Evolutionary conservation across 306 rosid genomes (phyloP).

Genomic region (Begonia fuchsioides): DNA sequence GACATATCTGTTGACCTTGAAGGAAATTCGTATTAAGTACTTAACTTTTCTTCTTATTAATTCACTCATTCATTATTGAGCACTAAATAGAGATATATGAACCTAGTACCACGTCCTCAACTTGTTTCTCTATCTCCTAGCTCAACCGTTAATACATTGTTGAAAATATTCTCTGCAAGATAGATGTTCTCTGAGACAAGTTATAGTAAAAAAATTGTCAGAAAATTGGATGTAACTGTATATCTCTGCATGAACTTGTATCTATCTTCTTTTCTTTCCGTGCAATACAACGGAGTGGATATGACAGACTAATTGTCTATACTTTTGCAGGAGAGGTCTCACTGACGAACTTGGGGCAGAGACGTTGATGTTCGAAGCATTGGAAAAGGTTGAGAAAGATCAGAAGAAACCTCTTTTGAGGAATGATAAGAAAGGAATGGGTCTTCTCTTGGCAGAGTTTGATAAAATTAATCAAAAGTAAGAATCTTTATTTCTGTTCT

Average conservation of each 20-base stretch:
- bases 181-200: too few species aligned
- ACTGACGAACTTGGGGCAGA: conserved; percentile 73
- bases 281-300: too few species aligned
- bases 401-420: conserved; percentile 75
- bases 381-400: conserved; percentile 81
- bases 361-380: conserved; percentile 72
- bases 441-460: conserved; percentile 70
- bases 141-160: too few species aligned
- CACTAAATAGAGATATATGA: too few species aligned
- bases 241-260: too few species aligned
- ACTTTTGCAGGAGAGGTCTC: conserved; percentile 55
- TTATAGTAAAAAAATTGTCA: too few species aligned
- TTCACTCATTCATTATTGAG: neutral
- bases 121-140: too few species aligned
- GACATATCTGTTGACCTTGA: conserved; percentile 66
- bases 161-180: too few species aligned
- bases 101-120: too few species aligned
- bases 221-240: too few species aligned
- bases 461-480: conserved; percentile 76
- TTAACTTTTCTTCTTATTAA: conserved; percentile 14
- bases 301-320: neutral
- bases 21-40: conserved; percentile 68
- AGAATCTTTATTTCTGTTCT: conserved; percentile 5
- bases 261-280: too few species aligned
- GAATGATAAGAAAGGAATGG: conserved; percentile 83